A percentile compares a stretch with the other conserved stretches of the same genome.
phyloP scores from a whole-genome alignment of 257 asterid genomes.

The Nicotiana sylvestris region DNA sequence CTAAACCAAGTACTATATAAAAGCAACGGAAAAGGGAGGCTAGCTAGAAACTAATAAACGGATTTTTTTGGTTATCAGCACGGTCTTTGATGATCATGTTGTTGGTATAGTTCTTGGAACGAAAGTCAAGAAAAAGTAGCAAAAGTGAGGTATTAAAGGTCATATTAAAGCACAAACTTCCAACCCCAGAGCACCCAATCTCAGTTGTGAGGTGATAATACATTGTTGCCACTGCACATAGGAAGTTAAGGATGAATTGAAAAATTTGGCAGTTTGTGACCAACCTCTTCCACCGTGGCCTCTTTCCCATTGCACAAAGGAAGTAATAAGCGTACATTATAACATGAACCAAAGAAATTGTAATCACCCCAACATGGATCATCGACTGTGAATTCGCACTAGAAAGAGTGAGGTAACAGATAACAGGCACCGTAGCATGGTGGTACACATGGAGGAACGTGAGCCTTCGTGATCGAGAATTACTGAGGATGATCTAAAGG shows the following conservation, averaged over 20 bases:
- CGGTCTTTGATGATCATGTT: constrained; percentile 5
- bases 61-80: too few relatives aligned
- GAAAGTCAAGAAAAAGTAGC: constrained; percentile 56
- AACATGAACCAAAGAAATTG: constrained; percentile 78
- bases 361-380: constrained; percentile 67
- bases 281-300: constrained; percentile 75
- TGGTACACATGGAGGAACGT: too few relatives aligned
- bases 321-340: constrained; percentile 74
- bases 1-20: too few relatives aligned
- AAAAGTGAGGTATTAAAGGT: constrained; percentile 63
- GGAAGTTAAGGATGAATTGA: constrained; percentile 65
- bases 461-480: too few relatives aligned
- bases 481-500: too few relatives aligned
- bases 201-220: constrained; percentile 46
- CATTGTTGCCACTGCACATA: constrained; percentile 55
- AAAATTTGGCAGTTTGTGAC: constrained; percentile 74
- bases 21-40: too few relatives aligned
- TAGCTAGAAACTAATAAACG: too few relatives aligned
- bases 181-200: constrained; percentile 64
- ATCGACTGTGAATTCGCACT: constrained; percentile 47
- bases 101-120: constrained; percentile 51
- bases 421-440: constrained; percentile 35
- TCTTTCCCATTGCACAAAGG: constrained; percentile 45
- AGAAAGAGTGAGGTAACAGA: constrained; percentile 56
- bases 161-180: constrained; percentile 69